Evolutionary conservation across 768 basidiomycete species (phyloP).

Genomic region (Lyophyllum shimeji): DNA sequence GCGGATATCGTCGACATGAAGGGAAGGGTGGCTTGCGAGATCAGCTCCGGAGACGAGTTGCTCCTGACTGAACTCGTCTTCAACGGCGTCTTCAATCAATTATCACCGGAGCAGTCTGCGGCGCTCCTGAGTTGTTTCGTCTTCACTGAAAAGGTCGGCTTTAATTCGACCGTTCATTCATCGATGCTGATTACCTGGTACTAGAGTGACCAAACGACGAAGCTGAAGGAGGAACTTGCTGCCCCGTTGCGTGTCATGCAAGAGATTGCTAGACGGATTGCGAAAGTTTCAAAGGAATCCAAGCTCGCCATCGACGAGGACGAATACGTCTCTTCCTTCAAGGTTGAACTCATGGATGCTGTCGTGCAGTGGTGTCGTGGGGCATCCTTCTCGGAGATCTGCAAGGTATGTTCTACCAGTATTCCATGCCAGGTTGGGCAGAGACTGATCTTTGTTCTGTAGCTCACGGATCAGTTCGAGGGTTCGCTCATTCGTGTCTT

Average conservation of each 20-base stretch:
- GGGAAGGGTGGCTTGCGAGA: constrained; percentile 97
- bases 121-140: constrained; percentile 97
- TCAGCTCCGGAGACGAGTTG: constrained; percentile 95
- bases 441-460: constrained; percentile 1
- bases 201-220: constrained; percentile 83
- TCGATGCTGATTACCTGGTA: background rate
- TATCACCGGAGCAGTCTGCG: constrained; percentile 90
- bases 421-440: background rate
- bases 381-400: constrained; percentile 92
- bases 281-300: constrained; percentile 94
- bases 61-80: constrained; percentile 96
- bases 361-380: constrained; percentile 99
- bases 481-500: constrained; percentile 97
- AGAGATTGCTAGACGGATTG: constrained; percentile 92
- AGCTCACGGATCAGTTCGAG: constrained; percentile 97
- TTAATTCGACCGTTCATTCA: background rate
- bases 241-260: constrained; percentile 93
- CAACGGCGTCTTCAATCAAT: constrained; percentile 91
- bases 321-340: constrained; percentile 95
- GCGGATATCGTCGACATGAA: constrained; percentile 98
- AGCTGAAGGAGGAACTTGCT: constrained; percentile 91
- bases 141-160: constrained; percentile 86
- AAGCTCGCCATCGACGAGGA: constrained; percentile 89
- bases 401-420: constrained; percentile 63
- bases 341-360: constrained; percentile 98